Evolutionary conservation across 176 grass and related monocot genomes (phyloP).

Genomic region (Saccharum officinarum): DNA sequence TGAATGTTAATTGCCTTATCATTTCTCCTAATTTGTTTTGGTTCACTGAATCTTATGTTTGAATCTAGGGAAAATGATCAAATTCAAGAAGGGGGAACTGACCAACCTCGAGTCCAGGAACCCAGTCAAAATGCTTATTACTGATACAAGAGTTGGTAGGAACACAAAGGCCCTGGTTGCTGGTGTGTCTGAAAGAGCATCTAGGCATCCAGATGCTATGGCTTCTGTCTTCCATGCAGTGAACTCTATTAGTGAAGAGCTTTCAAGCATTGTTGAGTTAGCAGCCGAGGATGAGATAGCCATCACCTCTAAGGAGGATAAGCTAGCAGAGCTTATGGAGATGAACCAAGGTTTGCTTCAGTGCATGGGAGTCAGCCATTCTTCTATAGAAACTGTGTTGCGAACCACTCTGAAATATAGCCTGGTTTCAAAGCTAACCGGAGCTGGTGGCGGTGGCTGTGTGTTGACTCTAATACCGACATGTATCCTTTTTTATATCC

Average conservation of each 20-base stretch:
- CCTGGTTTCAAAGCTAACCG: slow-evolving; percentile 88
- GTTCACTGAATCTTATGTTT: slow-evolving; percentile 1
- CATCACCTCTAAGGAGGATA: slow-evolving; percentile 75
- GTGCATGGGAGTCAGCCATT: slow-evolving; percentile 87
- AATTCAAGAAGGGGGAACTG: slow-evolving; percentile 75
- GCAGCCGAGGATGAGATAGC: slow-evolving; percentile 53
- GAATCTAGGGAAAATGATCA: slow-evolving; percentile 83
- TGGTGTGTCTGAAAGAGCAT: slow-evolving; percentile 74
- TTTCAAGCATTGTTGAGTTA: slow-evolving; percentile 63
- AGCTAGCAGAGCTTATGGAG: slow-evolving; percentile 83
- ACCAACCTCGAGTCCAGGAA: slow-evolving; percentile 55
- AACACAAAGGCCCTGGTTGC: slow-evolving; percentile 88
- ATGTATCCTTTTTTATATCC: slow-evolving; percentile 73
- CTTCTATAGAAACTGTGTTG: slow-evolving; percentile 77
- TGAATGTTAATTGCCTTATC: neutral
- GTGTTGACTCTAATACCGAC: slow-evolving; percentile 86
- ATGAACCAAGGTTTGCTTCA: slow-evolving; percentile 99
- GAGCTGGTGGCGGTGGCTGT: slow-evolving; percentile 93
- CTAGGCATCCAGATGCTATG: slow-evolving; percentile 75
- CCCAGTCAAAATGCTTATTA: slow-evolving; percentile 85
- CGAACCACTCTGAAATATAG: slow-evolving; percentile 64
- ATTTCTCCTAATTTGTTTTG: neutral
- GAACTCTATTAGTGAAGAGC: slow-evolving; percentile 75
- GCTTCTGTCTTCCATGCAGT: slow-evolving; percentile 67
- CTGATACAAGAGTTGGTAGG: slow-evolving; percentile 85